Percentiles rank a stretch among this genome's conserved stretches.
phyloP scores from a whole-genome alignment of 208 protist species.

The Strigomonas galati region DNA sequence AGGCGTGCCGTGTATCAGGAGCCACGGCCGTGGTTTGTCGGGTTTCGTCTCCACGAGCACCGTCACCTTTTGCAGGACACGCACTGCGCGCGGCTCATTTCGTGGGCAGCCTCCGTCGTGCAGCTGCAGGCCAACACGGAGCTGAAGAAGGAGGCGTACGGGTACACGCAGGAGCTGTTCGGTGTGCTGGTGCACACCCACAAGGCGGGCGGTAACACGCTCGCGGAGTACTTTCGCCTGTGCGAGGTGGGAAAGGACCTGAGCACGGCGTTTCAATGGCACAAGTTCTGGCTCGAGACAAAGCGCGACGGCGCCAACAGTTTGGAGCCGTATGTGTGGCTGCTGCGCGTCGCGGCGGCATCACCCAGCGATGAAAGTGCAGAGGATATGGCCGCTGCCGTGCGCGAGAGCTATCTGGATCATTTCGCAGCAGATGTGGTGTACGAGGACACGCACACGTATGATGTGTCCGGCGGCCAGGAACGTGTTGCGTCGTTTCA shows the following conservation, averaged over 20 bases:
- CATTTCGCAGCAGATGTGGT: conserved; percentile 21
- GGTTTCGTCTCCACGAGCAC: conserved; percentile 63
- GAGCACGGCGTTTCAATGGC: conserved; percentile 78
- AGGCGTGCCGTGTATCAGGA: conserved; percentile 60
- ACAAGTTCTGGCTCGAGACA: conserved; percentile 79
- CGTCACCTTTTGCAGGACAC: conserved; percentile 74
- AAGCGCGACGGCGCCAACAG: conserved; percentile 22
- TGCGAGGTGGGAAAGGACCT: conserved; percentile 77
- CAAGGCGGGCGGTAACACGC: conserved; percentile 54
- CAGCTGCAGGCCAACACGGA: conserved; percentile 33
- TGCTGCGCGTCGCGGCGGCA: conserved; percentile 49
- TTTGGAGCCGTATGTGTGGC: conserved; percentile 47
- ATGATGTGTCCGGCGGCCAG: background rate
- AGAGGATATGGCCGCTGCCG: conserved; percentile 75
- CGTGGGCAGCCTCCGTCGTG: conserved; percentile 75
- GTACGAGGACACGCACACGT: conserved; percentile 2
- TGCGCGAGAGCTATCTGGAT: conserved; percentile 58
- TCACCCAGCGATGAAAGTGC: conserved; percentile 71
- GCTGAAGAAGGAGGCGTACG: conserved; percentile 64
- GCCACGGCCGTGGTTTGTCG: conserved; percentile 81
- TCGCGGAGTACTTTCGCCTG: conserved; percentile 75
- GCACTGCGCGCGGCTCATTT: conserved; percentile 69
- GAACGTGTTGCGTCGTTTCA: conserved; percentile 6
- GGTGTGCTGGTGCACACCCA: conserved; percentile 64
- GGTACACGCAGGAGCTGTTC: conserved; percentile 78